Evolutionary conservation across 2,329 filamentous ascomycete genomes (phyloP).

Genomic region (Nannizziopsis arthrosporioides): DNA sequence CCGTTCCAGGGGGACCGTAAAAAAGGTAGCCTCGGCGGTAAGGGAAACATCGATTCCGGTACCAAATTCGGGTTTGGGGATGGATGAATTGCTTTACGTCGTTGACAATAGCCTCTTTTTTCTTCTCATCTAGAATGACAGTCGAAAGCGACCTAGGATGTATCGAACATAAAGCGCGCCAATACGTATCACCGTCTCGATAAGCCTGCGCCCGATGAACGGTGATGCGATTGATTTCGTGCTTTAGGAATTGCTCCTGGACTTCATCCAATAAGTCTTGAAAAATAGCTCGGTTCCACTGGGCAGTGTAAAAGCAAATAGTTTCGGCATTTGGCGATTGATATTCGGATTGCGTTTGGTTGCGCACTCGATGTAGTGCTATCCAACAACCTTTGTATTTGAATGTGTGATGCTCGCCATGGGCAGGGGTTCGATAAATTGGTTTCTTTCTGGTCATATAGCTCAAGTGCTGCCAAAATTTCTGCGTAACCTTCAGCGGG

Average conservation of each 20-base stretch:
- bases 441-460: slow-evolving; percentile 27
- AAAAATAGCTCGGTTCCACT: slow-evolving; percentile 25
- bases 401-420: slow-evolving; percentile 55
- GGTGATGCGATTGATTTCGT: slow-evolving; percentile 28
- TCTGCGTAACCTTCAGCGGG: slow-evolving; percentile 15
- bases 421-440: slow-evolving; percentile 51
- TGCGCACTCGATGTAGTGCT: slow-evolving; percentile 22
- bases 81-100: slow-evolving; percentile 49
- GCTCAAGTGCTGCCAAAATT: slow-evolving; percentile 33
- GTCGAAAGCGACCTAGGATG: slow-evolving; percentile 43
- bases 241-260: slow-evolving; percentile 26
- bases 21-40: slow-evolving; percentile 77
- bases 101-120: slow-evolving; percentile 40
- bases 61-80: slow-evolving; percentile 53
- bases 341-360: slow-evolving; percentile 18
- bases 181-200: slow-evolving; percentile 18
- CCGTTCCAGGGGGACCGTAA: slow-evolving; percentile 67
- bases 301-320: slow-evolving; percentile 27
- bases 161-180: slow-evolving; percentile 32
- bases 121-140: slow-evolving; percentile 41
- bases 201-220: slow-evolving; percentile 27
- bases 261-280: slow-evolving; percentile 28
- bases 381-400: slow-evolving; percentile 51
- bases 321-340: slow-evolving; percentile 13
- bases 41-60: slow-evolving; percentile 68